phyloP scores from a whole-genome alignment of 805 yeast genomes.

The Kodamaea neixiangensis region DNA sequence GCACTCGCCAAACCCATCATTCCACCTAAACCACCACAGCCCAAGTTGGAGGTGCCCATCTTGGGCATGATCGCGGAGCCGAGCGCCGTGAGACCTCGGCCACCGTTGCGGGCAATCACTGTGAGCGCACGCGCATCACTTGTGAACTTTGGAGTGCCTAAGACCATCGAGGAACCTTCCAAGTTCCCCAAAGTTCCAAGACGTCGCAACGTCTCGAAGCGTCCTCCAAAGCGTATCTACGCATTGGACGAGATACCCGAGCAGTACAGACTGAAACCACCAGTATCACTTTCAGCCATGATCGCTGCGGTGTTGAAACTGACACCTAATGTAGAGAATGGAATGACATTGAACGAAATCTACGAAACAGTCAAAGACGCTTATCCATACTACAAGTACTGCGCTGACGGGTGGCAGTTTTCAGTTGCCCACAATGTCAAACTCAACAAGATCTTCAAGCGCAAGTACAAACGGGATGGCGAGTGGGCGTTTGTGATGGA shows the following conservation, averaged over 20 bases:
- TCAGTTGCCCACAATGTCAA: conserved; percentile 89
- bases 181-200: conserved; percentile 36
- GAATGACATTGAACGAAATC: conserved; percentile 68
- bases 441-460: conserved; percentile 79
- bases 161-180: conserved; percentile 31
- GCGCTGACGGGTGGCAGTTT: conserved; percentile 98
- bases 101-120: conserved; percentile 32
- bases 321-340: conserved; percentile 63
- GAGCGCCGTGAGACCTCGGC: conserved; percentile 18
- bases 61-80: conserved; percentile 28
- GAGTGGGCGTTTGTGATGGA: conserved; percentile 96
- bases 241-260: conserved; percentile 85
- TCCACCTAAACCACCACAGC: conserved; percentile 37
- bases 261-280: conserved; percentile 82
- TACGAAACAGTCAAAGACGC: conserved; percentile 82
- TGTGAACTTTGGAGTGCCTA: conserved; percentile 34
- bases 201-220: conserved; percentile 44
- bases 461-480: conserved; percentile 74
- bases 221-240: conserved; percentile 62
- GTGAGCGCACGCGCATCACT: conserved; percentile 20
- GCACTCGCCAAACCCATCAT: conserved; percentile 14
- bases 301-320: conserved; percentile 73
- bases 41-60: conserved; percentile 36
- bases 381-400: conserved; percentile 89
- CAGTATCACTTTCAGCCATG: conserved; percentile 75